Percentiles rank a stretch among this genome's conserved stretches.
phyloP scores from a whole-genome alignment of 164 flowering plant species.

The Dillenia suffruticosa region DNA sequence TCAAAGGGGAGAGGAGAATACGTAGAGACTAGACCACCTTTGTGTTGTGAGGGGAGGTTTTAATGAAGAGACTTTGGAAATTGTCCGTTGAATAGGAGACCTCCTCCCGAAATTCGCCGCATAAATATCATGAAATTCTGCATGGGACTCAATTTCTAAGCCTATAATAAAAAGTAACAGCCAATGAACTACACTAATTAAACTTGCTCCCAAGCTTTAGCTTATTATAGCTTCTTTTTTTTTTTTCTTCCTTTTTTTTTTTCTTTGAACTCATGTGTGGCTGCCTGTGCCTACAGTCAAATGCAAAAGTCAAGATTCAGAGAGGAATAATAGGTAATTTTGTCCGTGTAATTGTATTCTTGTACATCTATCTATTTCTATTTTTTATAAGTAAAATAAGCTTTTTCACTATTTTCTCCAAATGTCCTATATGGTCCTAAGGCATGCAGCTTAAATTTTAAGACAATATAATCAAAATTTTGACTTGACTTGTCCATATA shows the following conservation, averaged over 20 bases:
- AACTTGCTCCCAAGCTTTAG: conserved; percentile 5
- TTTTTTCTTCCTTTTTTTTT: neutral
- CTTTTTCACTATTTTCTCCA: no score
- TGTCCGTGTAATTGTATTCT: no score
- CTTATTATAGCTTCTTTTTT: no score
- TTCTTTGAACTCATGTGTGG: neutral
- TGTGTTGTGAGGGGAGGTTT: neutral
- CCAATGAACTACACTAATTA: conserved; percentile 23
- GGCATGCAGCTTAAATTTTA: no score
- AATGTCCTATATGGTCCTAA: no score
- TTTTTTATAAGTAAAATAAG: no score
- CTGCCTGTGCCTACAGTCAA: neutral
- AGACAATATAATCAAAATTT: no score
- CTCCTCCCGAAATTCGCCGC: conserved; percentile 27
- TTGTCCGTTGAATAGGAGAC: conserved; percentile 33
- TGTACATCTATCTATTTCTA: no score
- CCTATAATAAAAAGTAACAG: conserved; percentile 9
- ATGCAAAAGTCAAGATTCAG: no score
- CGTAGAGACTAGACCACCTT: neutral
- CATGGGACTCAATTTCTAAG: conserved; percentile 8
- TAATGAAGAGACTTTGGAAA: conserved; percentile 1
- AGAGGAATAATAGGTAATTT: no score
- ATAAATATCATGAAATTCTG: conserved; percentile 17
- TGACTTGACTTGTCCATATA: no score
- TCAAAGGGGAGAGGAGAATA: neutral